Percentiles rank a stretch among this genome's conserved stretches.
Evolutionary conservation across 352 stramenopile species (phyloP).

Genomic region (Phytophthora crassamura): DNA sequence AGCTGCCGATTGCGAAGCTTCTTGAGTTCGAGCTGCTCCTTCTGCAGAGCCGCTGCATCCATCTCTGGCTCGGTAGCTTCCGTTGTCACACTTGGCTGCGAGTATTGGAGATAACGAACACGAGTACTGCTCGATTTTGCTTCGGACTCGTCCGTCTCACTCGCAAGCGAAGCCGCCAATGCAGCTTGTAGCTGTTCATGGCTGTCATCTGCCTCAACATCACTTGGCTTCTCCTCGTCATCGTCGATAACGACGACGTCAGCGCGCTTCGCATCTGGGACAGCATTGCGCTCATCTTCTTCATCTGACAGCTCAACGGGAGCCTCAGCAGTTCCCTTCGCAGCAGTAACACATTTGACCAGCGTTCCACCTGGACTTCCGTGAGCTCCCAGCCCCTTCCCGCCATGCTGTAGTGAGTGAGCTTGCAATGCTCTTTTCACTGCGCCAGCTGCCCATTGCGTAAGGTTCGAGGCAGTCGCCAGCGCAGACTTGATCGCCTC

Average conservation of each 20-base stretch:
- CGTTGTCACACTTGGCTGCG: slow-evolving; percentile 15
- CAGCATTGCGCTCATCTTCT: slow-evolving; percentile 17
- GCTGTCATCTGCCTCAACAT: slow-evolving; percentile 14
- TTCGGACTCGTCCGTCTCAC: slow-evolving; percentile 28
- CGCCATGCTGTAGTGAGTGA: slow-evolving; percentile 59
- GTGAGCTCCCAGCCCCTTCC: slow-evolving; percentile 7
- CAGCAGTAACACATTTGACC: background rate
- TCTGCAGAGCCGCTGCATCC: slow-evolving; percentile 51
- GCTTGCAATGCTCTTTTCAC: slow-evolving; percentile 74
- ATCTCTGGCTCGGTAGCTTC: slow-evolving; percentile 26
- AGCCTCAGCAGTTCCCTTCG: slow-evolving; percentile 15
- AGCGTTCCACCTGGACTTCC: slow-evolving; percentile 12
- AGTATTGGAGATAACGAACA: slow-evolving; percentile 61
- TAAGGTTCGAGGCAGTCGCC: slow-evolving; percentile 84
- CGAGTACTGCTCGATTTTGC: slow-evolving; percentile 18
- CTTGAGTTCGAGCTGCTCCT: slow-evolving; percentile 76
- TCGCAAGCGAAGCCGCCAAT: slow-evolving; percentile 44
- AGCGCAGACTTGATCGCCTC: slow-evolving; percentile 84
- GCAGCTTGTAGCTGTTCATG: slow-evolving; percentile 41
- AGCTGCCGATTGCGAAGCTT: slow-evolving; percentile 80
- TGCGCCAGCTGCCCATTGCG: slow-evolving; percentile 86
- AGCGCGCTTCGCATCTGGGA: background rate
- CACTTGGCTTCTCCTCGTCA: slow-evolving; percentile 12
- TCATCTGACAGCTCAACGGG: slow-evolving; percentile 25
- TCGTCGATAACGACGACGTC: slow-evolving; percentile 40